A percentile compares a stretch with the other conserved stretches of the same genome.
These are phyloP conservation scores for Bipolaris bicolor DNA, from an alignment of 2,329 filamentous ascomycete genomes.

Conservation along the genomic window DNA sequence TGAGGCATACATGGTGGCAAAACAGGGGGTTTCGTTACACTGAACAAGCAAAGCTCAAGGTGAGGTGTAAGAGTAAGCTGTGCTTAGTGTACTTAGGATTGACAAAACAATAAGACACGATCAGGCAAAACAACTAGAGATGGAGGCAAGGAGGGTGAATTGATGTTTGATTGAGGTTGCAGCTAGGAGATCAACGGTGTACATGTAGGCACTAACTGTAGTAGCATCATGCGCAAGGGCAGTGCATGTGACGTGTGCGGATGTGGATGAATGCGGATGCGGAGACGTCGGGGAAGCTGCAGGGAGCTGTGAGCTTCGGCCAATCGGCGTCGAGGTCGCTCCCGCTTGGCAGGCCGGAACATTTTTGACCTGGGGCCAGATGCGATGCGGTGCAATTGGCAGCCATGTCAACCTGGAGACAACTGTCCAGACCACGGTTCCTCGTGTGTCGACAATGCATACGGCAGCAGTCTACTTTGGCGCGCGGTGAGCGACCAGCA, in stretches of 20 bases:
- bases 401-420: constrained; percentile 40
- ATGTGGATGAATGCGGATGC: constrained; percentile 31
- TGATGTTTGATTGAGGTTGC: constrained; percentile 10
- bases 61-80: constrained; percentile 1
- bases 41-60: background rate
- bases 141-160: background rate
- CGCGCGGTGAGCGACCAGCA: constrained; percentile 23
- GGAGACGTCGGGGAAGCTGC: constrained; percentile 33
- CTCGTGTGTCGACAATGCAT: constrained; percentile 40
- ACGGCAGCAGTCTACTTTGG: constrained; percentile 28
- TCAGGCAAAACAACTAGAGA: constrained; percentile 6
- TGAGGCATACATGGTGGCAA: constrained; percentile 56
- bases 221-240: constrained; percentile 15
- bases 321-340: constrained; percentile 24
- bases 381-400: constrained; percentile 24
- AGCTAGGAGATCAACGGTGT: constrained; percentile 9
- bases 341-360: constrained; percentile 26
- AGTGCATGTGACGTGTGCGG: constrained; percentile 28
- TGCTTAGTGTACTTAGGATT: background rate
- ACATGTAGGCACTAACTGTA: constrained; percentile 10
- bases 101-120: constrained; percentile 4
- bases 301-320: constrained; percentile 16
- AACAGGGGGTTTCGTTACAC: background rate
- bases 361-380: constrained; percentile 24
- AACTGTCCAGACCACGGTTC: constrained; percentile 34